Evolutionary conservation across 202 grass and related monocot genomes (phyloP), one percentile per base, ranked within the genome.

Genomic region (Eragrostis tef): DNA sequence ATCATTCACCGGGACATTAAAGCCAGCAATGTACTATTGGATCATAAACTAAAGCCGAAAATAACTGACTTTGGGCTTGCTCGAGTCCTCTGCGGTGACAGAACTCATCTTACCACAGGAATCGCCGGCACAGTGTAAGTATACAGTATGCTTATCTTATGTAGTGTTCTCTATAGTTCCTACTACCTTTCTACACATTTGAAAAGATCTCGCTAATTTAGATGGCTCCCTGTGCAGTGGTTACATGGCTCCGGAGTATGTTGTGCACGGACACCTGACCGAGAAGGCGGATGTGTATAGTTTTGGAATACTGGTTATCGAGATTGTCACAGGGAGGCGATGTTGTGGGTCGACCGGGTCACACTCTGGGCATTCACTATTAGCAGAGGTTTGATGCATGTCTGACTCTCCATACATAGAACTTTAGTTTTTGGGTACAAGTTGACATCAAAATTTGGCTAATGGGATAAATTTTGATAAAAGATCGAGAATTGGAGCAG

Each of bases 1-100:
- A 83, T 89, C 16, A 86, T 89, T 14, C 87, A 89, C 45, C 51
- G 79, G 17, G 87, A 89, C 80, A 86, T 89, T 22, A 89, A 89
- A 78, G 79, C 84, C 68, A 90, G 88, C 68, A 83, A 90, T 31
- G 67, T 86, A 71, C 29, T 90, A 45, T 67, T 90, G 45, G 88
- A 90, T 29, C 67, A 86, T 12, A 82, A 45, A 49, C 77, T 79
- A 0, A 77, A 78, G 60, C 73, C 88, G 0, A 90, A 83, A 51
- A 86, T 90, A 43, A 81, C 79, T 3, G 88, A 89, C 66, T 89
- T 89, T 42, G 88, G 88, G 52, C 76, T 89, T 21, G 88, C 71
- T 0, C 52, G 79, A 63, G 67, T 67, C 65, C 75, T 89, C 41
- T 64, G 66, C 21, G 83, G 25, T 41, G 87, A 86, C 60, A 16